Percentiles rank a stretch among this genome's conserved stretches.
Evolutionary conservation across 2,329 filamentous ascomycete species (phyloP).

Genomic region (Cordyceps pruinosa): DNA sequence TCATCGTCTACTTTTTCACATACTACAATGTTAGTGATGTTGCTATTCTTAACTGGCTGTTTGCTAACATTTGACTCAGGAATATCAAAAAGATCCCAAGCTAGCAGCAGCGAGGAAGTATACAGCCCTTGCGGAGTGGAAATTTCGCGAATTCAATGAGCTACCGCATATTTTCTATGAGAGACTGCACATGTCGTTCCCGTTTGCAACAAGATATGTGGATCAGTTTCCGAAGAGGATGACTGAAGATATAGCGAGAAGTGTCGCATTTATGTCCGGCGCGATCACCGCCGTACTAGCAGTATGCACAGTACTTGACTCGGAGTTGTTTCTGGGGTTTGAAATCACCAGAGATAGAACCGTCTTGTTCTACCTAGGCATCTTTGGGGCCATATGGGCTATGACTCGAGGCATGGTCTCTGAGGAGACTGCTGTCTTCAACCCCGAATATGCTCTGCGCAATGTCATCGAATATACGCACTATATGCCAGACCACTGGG

Average conservation of each 20-base stretch:
- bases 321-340: constrained; percentile 84
- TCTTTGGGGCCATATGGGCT: constrained; percentile 79
- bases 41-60: no score
- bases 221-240: constrained; percentile 97
- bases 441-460: constrained; percentile 81
- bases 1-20: constrained; percentile 86
- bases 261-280: constrained; percentile 80
- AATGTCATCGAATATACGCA: constrained; percentile 91
- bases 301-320: constrained; percentile 77
- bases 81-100: constrained; percentile 91
- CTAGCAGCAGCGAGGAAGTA: constrained; percentile 78
- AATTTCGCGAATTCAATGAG: constrained; percentile 97
- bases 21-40: constrained; percentile 71
- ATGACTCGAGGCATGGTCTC: constrained; percentile 76
- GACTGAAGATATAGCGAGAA: constrained; percentile 75
- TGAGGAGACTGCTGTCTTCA: constrained; percentile 82
- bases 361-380: constrained; percentile 80
- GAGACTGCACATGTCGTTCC: constrained; percentile 87
- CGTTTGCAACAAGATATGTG: constrained; percentile 84
- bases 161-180: constrained; percentile 86
- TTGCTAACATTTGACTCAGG: constrained; percentile 38
- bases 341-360: constrained; percentile 86
- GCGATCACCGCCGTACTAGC: constrained; percentile 81
- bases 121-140: constrained; percentile 92
- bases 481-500: constrained; percentile 86